These are phyloP conservation scores for Remersonia thermophila DNA, from an alignment of 2,329 filamentous ascomycete genomes.

Conservation along the genomic window DNA sequence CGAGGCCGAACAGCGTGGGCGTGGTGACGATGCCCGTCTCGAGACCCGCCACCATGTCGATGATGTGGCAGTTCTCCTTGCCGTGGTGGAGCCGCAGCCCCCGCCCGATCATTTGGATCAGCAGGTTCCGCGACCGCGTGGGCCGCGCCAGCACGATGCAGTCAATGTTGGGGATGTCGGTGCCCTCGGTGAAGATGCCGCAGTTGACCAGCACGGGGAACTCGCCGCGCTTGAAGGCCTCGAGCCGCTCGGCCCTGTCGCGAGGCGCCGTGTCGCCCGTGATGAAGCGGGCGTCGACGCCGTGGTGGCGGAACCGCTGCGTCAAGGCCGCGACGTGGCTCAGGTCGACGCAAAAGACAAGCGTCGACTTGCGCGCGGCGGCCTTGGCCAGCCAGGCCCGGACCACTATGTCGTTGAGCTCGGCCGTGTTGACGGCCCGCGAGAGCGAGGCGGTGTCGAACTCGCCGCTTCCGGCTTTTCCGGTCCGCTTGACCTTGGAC, in stretches of 20 bases:
- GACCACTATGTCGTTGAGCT: conserved; percentile 74
- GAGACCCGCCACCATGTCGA: conserved; percentile 87
- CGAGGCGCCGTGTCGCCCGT: conserved; percentile 64
- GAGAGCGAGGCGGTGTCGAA: conserved; percentile 72
- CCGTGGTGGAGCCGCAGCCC: conserved; percentile 72
- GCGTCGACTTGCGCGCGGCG: conserved; percentile 60
- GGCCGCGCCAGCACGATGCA: conserved; percentile 80
- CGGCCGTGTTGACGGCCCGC: conserved; percentile 65
- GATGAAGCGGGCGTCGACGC: conserved; percentile 76
- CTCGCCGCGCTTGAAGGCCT: conserved; percentile 61
- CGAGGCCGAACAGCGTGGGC: conserved; percentile 84
- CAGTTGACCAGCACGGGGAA: conserved; percentile 90
- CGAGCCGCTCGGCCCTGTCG: conserved; percentile 57
- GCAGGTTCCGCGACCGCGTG: conserved; percentile 80
- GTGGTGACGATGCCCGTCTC: conserved; percentile 78
- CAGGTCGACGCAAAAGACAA: conserved; percentile 90
- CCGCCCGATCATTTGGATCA: conserved; percentile 95
- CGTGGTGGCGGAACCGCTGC: conserved; percentile 59
- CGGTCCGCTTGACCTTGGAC: conserved; percentile 50
- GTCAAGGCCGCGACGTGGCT: conserved; percentile 68
- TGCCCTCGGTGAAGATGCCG: conserved; percentile 93
- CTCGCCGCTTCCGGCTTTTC: conserved; percentile 54
- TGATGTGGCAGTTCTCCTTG: conserved; percentile 84
- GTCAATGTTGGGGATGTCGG: conserved; percentile 94
- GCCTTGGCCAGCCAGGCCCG: conserved; percentile 77